Evolutionary conservation across 768 basidiomycete species (phyloP).

Genomic region (Dictyophora rubrovolvata): DNA sequence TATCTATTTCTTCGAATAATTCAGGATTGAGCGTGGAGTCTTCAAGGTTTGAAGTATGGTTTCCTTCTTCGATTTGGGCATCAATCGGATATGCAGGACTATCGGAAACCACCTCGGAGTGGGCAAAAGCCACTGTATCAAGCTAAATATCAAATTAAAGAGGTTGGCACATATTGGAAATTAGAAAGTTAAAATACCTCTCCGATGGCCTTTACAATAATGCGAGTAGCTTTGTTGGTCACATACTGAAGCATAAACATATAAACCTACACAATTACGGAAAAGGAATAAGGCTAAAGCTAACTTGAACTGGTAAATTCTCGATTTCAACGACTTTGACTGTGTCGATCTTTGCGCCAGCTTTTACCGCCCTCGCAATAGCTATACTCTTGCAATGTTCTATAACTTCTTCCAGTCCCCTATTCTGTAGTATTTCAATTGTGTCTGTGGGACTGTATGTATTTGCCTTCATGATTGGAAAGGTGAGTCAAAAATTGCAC

Average conservation of each 20-base stretch:
- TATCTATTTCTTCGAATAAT: constrained; percentile 15
- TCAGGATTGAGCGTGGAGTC: neutral
- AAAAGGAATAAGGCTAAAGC: neutral
- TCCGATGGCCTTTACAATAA: constrained; percentile 54
- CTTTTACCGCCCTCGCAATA: constrained; percentile 32
- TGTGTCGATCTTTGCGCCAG: constrained; percentile 33
- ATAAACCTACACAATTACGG: neutral
- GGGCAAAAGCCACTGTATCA: constrained; percentile 1
- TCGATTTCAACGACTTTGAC: constrained; percentile 47
- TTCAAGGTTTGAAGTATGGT: too few species aligned
- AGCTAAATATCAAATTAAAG: constrained; percentile 18
- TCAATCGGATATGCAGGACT: neutral
- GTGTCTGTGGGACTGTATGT: constrained; percentile 25
- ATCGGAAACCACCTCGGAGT: neutral
- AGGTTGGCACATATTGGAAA: constrained; percentile 11
- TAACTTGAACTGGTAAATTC: constrained; percentile 40
- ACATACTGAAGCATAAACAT: constrained; percentile 27
- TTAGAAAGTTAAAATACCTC: constrained; percentile 25
- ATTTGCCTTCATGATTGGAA: too few species aligned
- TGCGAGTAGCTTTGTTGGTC: constrained; percentile 38
- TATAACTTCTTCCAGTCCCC: constrained; percentile 22
- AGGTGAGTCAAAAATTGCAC: neutral
- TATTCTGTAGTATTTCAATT: constrained; percentile 25
- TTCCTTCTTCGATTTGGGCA: neutral
- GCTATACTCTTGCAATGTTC: constrained; percentile 27